These are phyloP conservation scores for Solanum stenotomum DNA, from an alignment of 257 asterid species.

Conservation along the genomic window DNA sequence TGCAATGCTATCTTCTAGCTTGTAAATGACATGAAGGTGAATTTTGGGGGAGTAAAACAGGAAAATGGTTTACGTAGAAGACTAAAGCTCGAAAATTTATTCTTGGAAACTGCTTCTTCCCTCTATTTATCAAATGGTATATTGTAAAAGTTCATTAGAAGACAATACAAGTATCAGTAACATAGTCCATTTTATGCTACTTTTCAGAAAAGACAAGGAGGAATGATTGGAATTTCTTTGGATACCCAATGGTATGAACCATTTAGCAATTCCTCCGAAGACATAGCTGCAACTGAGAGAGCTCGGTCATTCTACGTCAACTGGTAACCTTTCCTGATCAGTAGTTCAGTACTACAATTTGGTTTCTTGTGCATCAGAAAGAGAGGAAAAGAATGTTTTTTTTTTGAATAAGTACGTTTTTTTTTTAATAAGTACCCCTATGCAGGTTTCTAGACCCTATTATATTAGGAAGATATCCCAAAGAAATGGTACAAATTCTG, in stretches of 20 bases:
- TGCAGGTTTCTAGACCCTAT: constrained; percentile 54
- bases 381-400: background rate
- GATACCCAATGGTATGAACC: constrained; percentile 55
- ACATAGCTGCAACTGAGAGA: constrained; percentile 48
- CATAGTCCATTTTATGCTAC: background rate
- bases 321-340: constrained; percentile 21
- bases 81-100: background rate
- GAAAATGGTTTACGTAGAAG: background rate
- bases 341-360: background rate
- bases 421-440: background rate
- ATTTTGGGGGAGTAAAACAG: background rate
- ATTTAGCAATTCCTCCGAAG: constrained; percentile 34
- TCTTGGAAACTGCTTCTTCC: background rate
- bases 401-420: background rate
- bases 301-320: constrained; percentile 48
- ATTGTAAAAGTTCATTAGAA: background rate
- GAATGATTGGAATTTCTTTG: constrained; percentile 41
- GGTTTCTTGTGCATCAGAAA: background rate
- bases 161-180: background rate
- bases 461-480: constrained; percentile 44
- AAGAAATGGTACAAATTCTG: constrained; percentile 31
- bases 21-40: background rate
- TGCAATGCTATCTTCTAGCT: background rate
- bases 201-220: constrained; percentile 41
- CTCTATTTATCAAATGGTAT: background rate